phyloP scores from a whole-genome alignment of 148 eudicot species.

The Nepenthes mirabilis region DNA sequence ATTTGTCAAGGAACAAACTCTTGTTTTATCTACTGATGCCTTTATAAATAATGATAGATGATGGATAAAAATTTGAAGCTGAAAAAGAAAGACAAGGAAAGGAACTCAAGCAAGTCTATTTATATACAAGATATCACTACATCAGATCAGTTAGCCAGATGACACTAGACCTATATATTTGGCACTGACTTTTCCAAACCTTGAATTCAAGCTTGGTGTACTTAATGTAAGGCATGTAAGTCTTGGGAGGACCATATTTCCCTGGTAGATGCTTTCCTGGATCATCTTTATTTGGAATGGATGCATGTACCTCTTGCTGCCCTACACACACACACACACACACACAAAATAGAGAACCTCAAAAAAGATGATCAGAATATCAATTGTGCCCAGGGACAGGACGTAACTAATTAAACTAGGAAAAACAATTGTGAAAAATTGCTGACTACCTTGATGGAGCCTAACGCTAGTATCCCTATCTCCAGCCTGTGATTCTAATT shows the following conservation, averaged over 20 bases:
- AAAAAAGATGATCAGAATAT: constrained; percentile 3
- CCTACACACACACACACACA: constrained; percentile 17
- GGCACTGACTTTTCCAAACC: constrained; percentile 18
- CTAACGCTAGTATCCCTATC: constrained; percentile 24
- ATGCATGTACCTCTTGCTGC: constrained; percentile 14
- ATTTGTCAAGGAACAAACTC: neutral
- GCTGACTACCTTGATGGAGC: constrained; percentile 9
- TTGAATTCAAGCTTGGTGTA: constrained; percentile 80
- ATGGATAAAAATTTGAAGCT: neutral
- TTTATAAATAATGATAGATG: too few species aligned
- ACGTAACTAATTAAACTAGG: neutral
- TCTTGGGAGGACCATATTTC: constrained; percentile 25
- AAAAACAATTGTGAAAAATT: neutral
- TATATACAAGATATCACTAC: neutral
- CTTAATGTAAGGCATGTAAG: constrained; percentile 56
- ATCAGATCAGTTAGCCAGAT: neutral
- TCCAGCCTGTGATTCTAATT: constrained; percentile 38
- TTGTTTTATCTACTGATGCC: too few species aligned
- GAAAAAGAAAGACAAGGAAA: constrained; percentile 3
- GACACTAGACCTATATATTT: neutral
- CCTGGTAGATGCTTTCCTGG: constrained; percentile 20
- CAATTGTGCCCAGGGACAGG: neutral
- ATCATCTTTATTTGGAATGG: constrained; percentile 20
- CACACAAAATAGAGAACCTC: neutral
- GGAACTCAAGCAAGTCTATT: constrained; percentile 1